Percentiles rank a stretch among this genome's conserved stretches.
These are phyloP conservation scores for Hebeloma cylindrosporum DNA, from an alignment of 768 basidiomycete genomes.

Conservation along the genomic window DNA sequence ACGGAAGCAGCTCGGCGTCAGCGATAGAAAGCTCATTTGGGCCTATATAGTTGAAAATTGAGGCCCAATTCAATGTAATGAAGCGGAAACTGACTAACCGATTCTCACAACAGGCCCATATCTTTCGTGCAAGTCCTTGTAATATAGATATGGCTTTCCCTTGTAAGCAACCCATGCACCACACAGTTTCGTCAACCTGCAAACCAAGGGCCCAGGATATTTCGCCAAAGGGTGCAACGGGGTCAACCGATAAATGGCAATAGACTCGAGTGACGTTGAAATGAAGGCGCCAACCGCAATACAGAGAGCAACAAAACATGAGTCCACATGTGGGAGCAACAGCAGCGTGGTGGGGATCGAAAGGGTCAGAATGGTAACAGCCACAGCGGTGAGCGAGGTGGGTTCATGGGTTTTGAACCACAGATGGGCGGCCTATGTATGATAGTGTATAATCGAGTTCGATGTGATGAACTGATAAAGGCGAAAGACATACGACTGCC, in stretches of 20 bases:
- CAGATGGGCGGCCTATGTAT: conserved; percentile 8
- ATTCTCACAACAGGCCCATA: conserved; percentile 62
- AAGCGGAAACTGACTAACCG: conserved; percentile 33
- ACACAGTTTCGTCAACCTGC: conserved; percentile 42
- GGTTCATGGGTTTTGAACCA: conserved; percentile 19
- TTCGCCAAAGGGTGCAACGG: conserved; percentile 47
- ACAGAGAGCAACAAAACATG: not conserved
- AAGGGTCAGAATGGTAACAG: not conserved
- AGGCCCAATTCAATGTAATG: not conserved
- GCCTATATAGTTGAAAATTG: conserved; percentile 27
- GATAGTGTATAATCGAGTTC: not conserved
- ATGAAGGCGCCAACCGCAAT: not conserved
- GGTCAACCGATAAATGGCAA: conserved; percentile 42
- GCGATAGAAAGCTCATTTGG: conserved; percentile 46
- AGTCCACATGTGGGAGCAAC: not conserved
- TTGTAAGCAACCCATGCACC: conserved; percentile 28
- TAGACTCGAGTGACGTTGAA: conserved; percentile 20
- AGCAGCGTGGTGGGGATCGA: not conserved
- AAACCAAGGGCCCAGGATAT: conserved; percentile 46
- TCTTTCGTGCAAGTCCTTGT: conserved; percentile 44
- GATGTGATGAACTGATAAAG: not conserved
- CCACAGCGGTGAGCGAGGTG: not conserved
- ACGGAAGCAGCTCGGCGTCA: conserved; percentile 30
- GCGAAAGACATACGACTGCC: conserved; percentile 6
- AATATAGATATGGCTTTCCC: conserved; percentile 46